Conservation (phyloP, 192 early-diverging fungal species). For the Helicostylum pulchrum region DNA sequence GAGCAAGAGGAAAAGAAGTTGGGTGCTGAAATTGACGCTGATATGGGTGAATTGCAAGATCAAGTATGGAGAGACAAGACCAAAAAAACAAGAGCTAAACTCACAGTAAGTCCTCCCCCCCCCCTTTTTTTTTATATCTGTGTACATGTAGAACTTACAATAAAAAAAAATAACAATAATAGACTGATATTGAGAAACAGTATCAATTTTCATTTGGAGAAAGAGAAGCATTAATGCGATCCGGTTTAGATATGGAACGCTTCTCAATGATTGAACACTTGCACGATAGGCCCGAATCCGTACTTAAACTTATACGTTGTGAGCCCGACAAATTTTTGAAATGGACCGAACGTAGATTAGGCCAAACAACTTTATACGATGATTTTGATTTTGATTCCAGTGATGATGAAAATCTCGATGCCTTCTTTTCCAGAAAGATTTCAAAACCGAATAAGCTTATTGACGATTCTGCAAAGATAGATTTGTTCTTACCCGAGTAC, state of each 20-base stretch:
- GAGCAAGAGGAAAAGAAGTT: slow-evolving; percentile 39
- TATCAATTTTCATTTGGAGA: slow-evolving; percentile 53
- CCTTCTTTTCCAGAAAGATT: slow-evolving; percentile 31
- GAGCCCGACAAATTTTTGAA: slow-evolving; percentile 18
- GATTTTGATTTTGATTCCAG: slow-evolving; percentile 35
- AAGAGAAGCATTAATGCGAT: slow-evolving; percentile 49
- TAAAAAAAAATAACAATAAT: not conserved
- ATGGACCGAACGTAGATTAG: slow-evolving; percentile 13
- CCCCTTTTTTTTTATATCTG: not conserved
- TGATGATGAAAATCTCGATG: slow-evolving; percentile 35
- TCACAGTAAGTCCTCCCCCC: slow-evolving; percentile 40
- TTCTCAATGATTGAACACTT: slow-evolving; percentile 44
- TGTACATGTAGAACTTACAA: not conserved
- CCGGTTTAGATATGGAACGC: slow-evolving; percentile 57
- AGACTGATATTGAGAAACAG: slow-evolving; percentile 40
- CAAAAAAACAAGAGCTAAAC: slow-evolving; percentile 45
- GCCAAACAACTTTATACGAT: slow-evolving; percentile 30
- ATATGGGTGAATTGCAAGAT: slow-evolving; percentile 52
- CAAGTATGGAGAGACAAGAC: slow-evolving; percentile 56
- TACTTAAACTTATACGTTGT: slow-evolving; percentile 32
- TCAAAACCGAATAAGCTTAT: slow-evolving; percentile 21
- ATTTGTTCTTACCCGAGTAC: slow-evolving; percentile 56
- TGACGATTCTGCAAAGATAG: slow-evolving; percentile 23
- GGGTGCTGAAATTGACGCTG: slow-evolving; percentile 51
- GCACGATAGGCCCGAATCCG: slow-evolving; percentile 26